Evolutionary conservation across 495 filamentous ascomycete species (phyloP), one percentile per base, ranked within the genome.

Genomic region (Trichoderma gamsii): DNA sequence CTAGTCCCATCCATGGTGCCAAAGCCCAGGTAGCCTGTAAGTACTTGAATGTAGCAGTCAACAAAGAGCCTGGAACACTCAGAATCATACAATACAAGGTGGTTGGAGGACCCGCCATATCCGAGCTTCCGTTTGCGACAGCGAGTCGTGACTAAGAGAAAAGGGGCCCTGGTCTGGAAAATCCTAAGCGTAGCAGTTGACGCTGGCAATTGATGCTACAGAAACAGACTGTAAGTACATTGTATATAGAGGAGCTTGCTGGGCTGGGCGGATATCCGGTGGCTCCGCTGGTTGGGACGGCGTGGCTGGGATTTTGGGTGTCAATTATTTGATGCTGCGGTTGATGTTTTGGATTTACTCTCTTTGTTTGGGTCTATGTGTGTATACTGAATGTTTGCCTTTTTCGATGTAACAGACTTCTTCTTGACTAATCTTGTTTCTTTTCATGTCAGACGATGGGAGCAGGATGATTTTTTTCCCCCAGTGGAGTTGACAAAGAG

Each of bases 41-140:
- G 29, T 29, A 29, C 29, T 1, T 29, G 35, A 9, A 3, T 5
- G 35, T 38, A 4, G 35, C 35, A 38, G 35, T 38, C 5, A 3
- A 38, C 35, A 38, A 38, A 38, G 5, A 38, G 35, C 35, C 35
- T 38, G 35, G 35, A 38, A 38, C 35, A 38, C 35, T 38, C 35
- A 35, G 35, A 38, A 7, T 7, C 35, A 38, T 9, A 7, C 35
- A 61, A 23, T 16, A 27, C 11, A 59, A 21, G 11, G 21, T 7
- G 11, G 56, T 3, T 61, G 56, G 23, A 21, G 56, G 27, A 13
- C 56, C 56, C 56, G 56, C 27, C 7, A 3, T 32, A 32, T 61
- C 56, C 56, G 56, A 61, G 56, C 56, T 61, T 61, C 56, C 56
- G 56, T 21, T 18, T 21, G 56, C 23, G 51, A 49, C 44, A 18